These are phyloP conservation scores for Scheffersomyces lignosus DNA, from an alignment of 805 yeast species.

Conservation along the genomic window DNA sequence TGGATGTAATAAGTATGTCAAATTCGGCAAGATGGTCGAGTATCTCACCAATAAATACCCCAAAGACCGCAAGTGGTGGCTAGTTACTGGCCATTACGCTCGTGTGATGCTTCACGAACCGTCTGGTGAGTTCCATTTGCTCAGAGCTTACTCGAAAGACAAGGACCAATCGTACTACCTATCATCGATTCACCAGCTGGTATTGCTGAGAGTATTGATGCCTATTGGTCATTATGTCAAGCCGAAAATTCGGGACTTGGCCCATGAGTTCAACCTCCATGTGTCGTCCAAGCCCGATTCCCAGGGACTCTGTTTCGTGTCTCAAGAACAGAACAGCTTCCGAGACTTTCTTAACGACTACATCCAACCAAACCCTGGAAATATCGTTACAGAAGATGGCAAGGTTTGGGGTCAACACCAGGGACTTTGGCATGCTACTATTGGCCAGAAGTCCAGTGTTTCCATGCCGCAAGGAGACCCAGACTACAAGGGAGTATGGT, in stretches of 20 bases:
- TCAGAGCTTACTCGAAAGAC: slow-evolving; percentile 54
- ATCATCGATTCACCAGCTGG: slow-evolving; percentile 56
- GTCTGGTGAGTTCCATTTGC: slow-evolving; percentile 42
- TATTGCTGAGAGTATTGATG: slow-evolving; percentile 54
- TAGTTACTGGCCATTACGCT: slow-evolving; percentile 87
- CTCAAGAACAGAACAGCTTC: slow-evolving; percentile 60
- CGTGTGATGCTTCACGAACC: slow-evolving; percentile 42
- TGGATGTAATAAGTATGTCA: slow-evolving; percentile 79
- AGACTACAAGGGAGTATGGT: slow-evolving; percentile 77
- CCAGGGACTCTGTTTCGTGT: slow-evolving; percentile 91
- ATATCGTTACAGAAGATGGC: slow-evolving; percentile 76
- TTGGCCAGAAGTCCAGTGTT: slow-evolving; percentile 81
- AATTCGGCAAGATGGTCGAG: slow-evolving; percentile 77
- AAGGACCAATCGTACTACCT: slow-evolving; percentile 94
- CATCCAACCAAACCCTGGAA: slow-evolving; percentile 71
- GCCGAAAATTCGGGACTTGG: slow-evolving; percentile 70
- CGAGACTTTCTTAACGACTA: slow-evolving; percentile 73
- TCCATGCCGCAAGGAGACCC: slow-evolving; percentile 91
- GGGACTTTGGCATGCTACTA: slow-evolving; percentile 94
- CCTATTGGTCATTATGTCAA: slow-evolving; percentile 83
- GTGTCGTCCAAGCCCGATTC: slow-evolving; percentile 87
- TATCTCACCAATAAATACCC: slow-evolving; percentile 36
- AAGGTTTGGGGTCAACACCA: slow-evolving; percentile 74
- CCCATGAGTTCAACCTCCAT: slow-evolving; percentile 50
- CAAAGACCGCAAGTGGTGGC: slow-evolving; percentile 56